phyloP scores from a whole-genome alignment of 129 eudicot species.

The Escallonia herrerae region DNA sequence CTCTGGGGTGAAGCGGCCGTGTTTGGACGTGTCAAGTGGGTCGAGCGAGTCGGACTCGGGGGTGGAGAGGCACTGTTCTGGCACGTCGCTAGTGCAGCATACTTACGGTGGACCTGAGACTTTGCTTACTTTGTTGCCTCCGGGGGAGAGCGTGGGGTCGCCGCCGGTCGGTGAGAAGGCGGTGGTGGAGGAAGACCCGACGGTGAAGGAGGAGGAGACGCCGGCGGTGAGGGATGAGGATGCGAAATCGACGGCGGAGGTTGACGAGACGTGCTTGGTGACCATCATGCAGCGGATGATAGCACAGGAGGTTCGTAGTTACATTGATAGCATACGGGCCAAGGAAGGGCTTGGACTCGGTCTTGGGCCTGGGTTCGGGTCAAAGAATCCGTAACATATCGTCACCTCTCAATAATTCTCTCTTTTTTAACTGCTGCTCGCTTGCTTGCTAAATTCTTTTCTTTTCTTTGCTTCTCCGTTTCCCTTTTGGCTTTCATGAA shows the following conservation, averaged over 20 bases:
- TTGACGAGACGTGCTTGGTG: constrained; percentile 38
- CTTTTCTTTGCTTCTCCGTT: no score
- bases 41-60: constrained; percentile 36
- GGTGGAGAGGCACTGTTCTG: constrained; percentile 28
- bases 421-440: no score
- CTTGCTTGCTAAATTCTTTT: no score
- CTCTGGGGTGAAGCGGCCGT: constrained; percentile 9
- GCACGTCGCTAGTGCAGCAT: constrained; percentile 20
- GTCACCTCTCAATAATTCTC: no score
- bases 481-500: no score
- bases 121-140: constrained; percentile 54
- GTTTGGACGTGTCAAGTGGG: constrained; percentile 24
- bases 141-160: constrained; percentile 23
- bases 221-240: constrained; percentile 16
- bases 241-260: constrained; percentile 30
- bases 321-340: constrained; percentile 34
- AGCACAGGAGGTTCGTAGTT: constrained; percentile 64
- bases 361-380: neutral
- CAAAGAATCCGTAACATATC: no score
- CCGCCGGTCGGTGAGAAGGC: constrained; percentile 12
- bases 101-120: constrained; percentile 40
- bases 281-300: constrained; percentile 60
- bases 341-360: constrained; percentile 19
- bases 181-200: neutral
- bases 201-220: constrained; percentile 6